These are phyloP conservation scores for Penicillium hordei DNA, from an alignment of 2,329 filamentous ascomycete species.

Conservation along the genomic window DNA sequence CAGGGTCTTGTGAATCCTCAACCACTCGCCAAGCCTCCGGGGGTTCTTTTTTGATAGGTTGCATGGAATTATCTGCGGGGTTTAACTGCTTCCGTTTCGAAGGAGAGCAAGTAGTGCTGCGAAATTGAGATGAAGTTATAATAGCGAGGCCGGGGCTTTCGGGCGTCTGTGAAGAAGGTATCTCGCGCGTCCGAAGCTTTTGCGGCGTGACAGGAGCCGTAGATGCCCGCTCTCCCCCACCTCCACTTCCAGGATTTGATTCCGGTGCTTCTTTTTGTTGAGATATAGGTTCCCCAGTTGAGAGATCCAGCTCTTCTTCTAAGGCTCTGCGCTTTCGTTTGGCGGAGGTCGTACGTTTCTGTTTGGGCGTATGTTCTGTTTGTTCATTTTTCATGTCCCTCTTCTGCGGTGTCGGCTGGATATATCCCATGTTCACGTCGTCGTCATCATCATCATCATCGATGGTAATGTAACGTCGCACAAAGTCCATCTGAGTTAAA, in stretches of 20 bases:
- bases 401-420: slow-evolving; percentile 26
- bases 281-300: slow-evolving; percentile 23
- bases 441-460: slow-evolving; percentile 38
- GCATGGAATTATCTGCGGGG: not conserved
- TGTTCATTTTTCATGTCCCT: not conserved
- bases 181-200: slow-evolving; percentile 33
- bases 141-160: slow-evolving; percentile 42
- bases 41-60: slow-evolving; percentile 25
- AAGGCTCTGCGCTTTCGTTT: slow-evolving; percentile 17
- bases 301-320: slow-evolving; percentile 24
- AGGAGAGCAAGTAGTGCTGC: slow-evolving; percentile 29
- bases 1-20: slow-evolving; percentile 9
- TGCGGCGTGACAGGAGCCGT: slow-evolving; percentile 33
- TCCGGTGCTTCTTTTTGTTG: slow-evolving; percentile 11
- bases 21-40: not conserved
- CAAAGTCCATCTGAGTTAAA: slow-evolving; percentile 46
- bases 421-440: slow-evolving; percentile 35
- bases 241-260: not conserved
- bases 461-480: slow-evolving; percentile 36
- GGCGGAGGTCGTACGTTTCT: not conserved
- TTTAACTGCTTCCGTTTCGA: slow-evolving; percentile 17
- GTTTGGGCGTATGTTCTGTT: not conserved
- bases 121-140: slow-evolving; percentile 39
- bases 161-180: slow-evolving; percentile 46
- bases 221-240: not conserved